Base-by-base conservation (phyloP, 2,329 filamentous ascomycete genomes). In the Penicillium brevicompactum region DNA sequence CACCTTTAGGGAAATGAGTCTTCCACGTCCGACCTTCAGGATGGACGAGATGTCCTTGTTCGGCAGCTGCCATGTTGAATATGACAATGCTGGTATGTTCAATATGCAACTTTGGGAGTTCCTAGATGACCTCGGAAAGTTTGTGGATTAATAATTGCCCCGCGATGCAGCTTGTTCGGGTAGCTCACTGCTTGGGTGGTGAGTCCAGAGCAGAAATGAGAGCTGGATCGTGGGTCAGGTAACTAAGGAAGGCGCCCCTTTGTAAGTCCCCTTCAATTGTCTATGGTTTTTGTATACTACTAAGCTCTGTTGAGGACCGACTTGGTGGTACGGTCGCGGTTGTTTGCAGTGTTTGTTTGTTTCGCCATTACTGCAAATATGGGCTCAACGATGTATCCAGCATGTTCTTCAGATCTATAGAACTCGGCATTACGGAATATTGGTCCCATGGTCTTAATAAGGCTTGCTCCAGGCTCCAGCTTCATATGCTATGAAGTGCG, bases 1-100 rank as follows among this genome's bases (percentile, higher is more conserved):
- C 90, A 34, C 84, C 79, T 22, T 78, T 63, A 1, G 74, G 73
- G 42, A 77, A 77, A 60, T 76, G 60, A 64, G 65, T 68, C 69
- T 70, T 66, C 75, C 78, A 84, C 73, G 69, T 70, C 65, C 64
- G 66, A 30, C 67, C 68, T n/a, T 65, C 62, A 8, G 64, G 61
- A 31, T 67, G 66, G 11, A 64, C 60, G 27, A 66, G 58, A 22
- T 62, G 56, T 6, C 59, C 62, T 48, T 64, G 57, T 24, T 52
- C 52, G 44, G 46, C 42, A 11, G 58, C 60, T 18, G 59, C 60
- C 58, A 66, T 64, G 21, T 40, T 27, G 8, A 43, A 14, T 34
- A 24, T 45, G 24, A 2, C 3, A 13, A 45, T 31, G 16, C n/a
- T 9, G 34, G 34, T 13, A 37, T 13, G 24, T 27, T 27, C 24